These are phyloP conservation scores for Craspedostauros australis DNA, from an alignment of 108 stramenopile species.

Conservation along the genomic window DNA sequence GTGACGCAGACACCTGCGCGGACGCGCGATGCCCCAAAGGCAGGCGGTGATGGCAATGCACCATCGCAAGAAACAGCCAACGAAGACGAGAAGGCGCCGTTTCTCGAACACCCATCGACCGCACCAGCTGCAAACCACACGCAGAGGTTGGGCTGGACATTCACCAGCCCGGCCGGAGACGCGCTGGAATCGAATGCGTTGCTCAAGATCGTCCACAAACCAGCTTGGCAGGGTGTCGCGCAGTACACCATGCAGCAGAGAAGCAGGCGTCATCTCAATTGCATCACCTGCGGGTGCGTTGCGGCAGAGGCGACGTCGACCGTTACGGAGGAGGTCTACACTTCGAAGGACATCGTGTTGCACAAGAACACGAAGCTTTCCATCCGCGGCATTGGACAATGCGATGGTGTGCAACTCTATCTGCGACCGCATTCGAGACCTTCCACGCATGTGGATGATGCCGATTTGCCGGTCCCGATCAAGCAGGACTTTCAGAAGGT, in stretches of 20 bases:
- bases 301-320: neutral
- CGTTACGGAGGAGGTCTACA: constrained; percentile 24
- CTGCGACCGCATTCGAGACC: constrained; percentile 34
- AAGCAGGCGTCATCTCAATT: neutral
- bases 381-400: constrained; percentile 67
- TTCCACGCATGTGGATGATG: neutral
- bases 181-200: constrained; percentile 28
- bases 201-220: constrained; percentile 63
- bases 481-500: constrained; percentile 1
- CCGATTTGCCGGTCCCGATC: constrained; percentile 1
- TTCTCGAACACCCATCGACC: neutral
- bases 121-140: neutral
- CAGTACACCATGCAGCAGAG: constrained; percentile 42
- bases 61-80: too few species aligned
- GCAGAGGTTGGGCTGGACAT: constrained; percentile 29
- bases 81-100: too few species aligned
- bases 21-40: too few species aligned
- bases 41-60: too few species aligned
- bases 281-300: constrained; percentile 6
- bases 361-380: constrained; percentile 10
- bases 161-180: constrained; percentile 24
- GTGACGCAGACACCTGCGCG: too few species aligned
- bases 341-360: constrained; percentile 22
- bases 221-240: constrained; percentile 65
- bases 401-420: constrained; percentile 59